Evolutionary conservation across 1,284 basidiomycete genomes (phyloP), one percentile per base, ranked within the genome.

Genomic region (Fomitopsis pinicola): DNA sequence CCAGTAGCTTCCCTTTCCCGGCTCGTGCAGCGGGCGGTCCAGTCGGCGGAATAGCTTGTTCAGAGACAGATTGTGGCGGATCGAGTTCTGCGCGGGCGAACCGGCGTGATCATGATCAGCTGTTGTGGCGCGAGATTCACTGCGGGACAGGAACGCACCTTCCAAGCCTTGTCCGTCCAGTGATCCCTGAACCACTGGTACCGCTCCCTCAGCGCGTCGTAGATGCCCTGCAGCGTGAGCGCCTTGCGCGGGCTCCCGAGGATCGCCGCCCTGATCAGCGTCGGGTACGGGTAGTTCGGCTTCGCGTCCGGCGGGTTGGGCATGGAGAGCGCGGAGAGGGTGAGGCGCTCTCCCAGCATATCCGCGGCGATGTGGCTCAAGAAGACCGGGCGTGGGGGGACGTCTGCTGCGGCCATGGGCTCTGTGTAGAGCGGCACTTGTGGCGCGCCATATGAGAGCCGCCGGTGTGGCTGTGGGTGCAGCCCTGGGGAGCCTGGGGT

Each of bases 11-110:
- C 91, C 91, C 67, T 89, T 89, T 0, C 90, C 90, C 0, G 88
- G 87, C 67, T 89, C 86, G 0, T 82, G 85, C 52, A 88, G 80
- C 0, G 87, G 85, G 26, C 88, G 80, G 8, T 77, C 74, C 8
- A 83, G 80, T 54, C 85, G 85, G 60, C 81, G 75, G 73, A 97
- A 97, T 63, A 91, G 87, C 67, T 90, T 87, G 73, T 95, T 91
- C 35, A 97, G 77, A 1, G 92, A 94, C 2, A 98, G 80, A 65
- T 91, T 92, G 75, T 97, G 95, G n/a, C 95, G 84, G 59, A 97
- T 93, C 6, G 93, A 95, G 68, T 89, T 89, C 85, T 93, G 66
- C 46, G 61, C 45, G 38, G 30, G 53, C 45, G 54, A 54, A 60
- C 42, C 61, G 15, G 33, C 15, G 22, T 22, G 30, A 22, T 35